Conservation (phyloP, 2,329 filamentous ascomycete genomes). For the Colletotrichum magnum region DNA sequence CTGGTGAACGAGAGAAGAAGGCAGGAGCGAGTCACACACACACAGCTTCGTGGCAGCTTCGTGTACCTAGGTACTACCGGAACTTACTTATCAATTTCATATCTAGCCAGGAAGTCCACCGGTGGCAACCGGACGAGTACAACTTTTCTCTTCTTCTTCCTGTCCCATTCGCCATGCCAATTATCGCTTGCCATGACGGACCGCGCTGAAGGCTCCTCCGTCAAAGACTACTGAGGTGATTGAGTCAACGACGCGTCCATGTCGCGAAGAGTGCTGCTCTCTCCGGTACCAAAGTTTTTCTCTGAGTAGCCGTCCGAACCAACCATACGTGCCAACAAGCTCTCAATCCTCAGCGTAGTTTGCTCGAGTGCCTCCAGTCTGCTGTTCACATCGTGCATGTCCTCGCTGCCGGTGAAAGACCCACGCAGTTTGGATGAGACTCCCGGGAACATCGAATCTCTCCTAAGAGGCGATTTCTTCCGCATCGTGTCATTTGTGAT, state of each 20-base stretch:
- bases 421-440: conserved; percentile 65
- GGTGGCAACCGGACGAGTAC: no score
- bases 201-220: neutral
- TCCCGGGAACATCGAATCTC: conserved; percentile 71
- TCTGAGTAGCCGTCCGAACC: conserved; percentile 45
- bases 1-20: no score
- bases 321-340: conserved; percentile 57
- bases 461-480: conserved; percentile 56
- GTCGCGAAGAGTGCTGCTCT: conserved; percentile 46
- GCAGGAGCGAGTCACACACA: no score
- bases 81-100: no score
- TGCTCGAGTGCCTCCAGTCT: conserved; percentile 66
- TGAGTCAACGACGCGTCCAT: conserved; percentile 47
- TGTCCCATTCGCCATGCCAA: no score
- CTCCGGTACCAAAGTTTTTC: conserved; percentile 47
- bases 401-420: conserved; percentile 63
- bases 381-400: conserved; percentile 58
- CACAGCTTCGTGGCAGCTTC: no score
- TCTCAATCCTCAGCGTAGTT: conserved; percentile 62
- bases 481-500: conserved; percentile 54
- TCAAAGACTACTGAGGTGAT: conserved; percentile 47
- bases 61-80: no score
- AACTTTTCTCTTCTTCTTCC: no score
- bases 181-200: no score
- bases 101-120: no score